phyloP scores from a whole-genome alignment of 768 basidiomycete species.

The Xerocomellus chrysenteron region DNA sequence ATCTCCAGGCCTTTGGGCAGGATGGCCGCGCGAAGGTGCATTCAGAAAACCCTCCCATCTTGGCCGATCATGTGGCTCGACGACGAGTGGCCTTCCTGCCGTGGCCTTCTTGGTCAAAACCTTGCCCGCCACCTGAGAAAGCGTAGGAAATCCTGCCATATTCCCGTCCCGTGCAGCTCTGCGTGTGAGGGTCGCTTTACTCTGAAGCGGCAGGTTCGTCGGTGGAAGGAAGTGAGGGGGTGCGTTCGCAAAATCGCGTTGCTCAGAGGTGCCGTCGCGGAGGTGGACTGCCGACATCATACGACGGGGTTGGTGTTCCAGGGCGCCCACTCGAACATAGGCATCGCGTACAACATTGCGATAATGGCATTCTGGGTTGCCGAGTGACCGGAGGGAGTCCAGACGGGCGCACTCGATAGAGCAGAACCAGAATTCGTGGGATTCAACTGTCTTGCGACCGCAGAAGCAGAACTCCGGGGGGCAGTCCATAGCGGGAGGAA shows the following conservation, averaged over 20 bases:
- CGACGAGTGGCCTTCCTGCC: not conserved
- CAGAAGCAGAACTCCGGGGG: constrained; percentile 25
- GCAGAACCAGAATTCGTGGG: constrained; percentile 31
- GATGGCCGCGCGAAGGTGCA: not conserved
- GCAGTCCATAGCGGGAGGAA: constrained; percentile 10
- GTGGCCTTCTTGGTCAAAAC: constrained; percentile 4
- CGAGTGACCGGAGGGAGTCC: constrained; percentile 29
- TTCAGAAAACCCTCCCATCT: constrained; percentile 2
- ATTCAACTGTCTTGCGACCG: constrained; percentile 20
- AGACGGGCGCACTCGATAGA: constrained; percentile 27
- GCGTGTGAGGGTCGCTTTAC: not conserved
- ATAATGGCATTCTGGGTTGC: constrained; percentile 23
- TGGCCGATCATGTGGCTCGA: not conserved
- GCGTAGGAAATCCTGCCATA: constrained; percentile 10
- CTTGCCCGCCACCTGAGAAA: constrained; percentile 18
- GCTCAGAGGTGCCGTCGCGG: not conserved
- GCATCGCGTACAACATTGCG: constrained; percentile 22
- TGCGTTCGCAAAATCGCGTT: not conserved
- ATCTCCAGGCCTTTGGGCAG: not conserved
- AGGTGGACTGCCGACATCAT: constrained; percentile 12
- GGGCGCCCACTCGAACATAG: constrained; percentile 1
- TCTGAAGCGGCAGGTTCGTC: not conserved
- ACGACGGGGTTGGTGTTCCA: constrained; percentile 4
- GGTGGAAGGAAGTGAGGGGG: not conserved
- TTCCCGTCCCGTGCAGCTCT: not conserved